Base-by-base conservation (phyloP, 805 yeast species). In the Kodamaea sagamina region DNA sequence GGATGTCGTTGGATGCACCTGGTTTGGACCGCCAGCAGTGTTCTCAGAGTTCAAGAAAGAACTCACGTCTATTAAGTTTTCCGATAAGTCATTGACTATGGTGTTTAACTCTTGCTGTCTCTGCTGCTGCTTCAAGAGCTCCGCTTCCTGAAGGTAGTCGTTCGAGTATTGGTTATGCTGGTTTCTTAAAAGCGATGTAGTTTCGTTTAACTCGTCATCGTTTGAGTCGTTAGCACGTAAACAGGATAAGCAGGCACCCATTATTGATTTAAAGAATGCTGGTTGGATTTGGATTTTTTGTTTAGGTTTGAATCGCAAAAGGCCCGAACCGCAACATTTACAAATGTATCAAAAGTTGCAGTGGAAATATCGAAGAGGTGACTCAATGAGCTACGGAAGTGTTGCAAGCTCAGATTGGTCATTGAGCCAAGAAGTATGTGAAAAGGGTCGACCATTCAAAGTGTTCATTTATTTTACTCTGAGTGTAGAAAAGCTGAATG, bases 231-330 rank as follows among this genome's bases (percentile, higher is more conserved):
- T 45, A 4, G 61, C 57, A 31, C 61, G 50, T 12, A 75, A 59
- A 49, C 80, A 75, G 12, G 80, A 75, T 31, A 74, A 59, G 53
- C 80, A 75, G 41, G 62, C 48, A 27, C 81, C 81, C 81, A 75
- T 75, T 17, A 17, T 29, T 16, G 10, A 19, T 26, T 37, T n/a
- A n/a, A 25, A 18, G 11, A 10, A 25, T 26, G 43, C 38, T 40
- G 38, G 43, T 40, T 32, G 27, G 22, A 25, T 18, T 32, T 40
- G 16, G 34, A 29, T 13, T 15, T 29, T 15, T 29, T 12, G 15
- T 13, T 13, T 29, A 15, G 17, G 6, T 29, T 29, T 3, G 3
- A 3, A n/a, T 27, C 15, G 13, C 15, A 16, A 13, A 10, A 28
- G 19, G 10, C 19, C 17, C 34, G 17, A n/a, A n/a, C 15, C 17